phyloP scores from a whole-genome alignment of 2,329 filamentous ascomycete genomes.

The Colletotrichum sp. region DNA sequence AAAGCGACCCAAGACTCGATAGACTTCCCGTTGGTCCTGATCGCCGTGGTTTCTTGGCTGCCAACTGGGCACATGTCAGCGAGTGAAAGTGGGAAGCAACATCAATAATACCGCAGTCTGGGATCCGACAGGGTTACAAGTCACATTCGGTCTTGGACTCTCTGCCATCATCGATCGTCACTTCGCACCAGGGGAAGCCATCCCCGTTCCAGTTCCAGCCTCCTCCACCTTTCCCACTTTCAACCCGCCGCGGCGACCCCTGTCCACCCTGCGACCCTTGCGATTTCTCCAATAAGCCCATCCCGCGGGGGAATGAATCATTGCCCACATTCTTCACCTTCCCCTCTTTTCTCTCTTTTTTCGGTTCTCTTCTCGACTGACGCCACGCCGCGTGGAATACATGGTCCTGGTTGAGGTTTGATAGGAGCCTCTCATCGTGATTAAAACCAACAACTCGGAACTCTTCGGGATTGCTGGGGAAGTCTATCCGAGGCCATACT shows the following conservation, averaged over 20 bases:
- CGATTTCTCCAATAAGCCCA: slow-evolving; percentile 5
- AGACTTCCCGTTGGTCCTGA: slow-evolving; percentile 14
- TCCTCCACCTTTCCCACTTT: not conserved
- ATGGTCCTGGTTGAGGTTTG: not conserved
- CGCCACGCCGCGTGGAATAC: not conserved
- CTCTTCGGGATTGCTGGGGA: not conserved
- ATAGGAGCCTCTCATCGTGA: not conserved
- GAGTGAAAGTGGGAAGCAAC: not conserved
- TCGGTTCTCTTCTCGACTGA: not conserved
- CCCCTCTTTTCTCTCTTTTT: slow-evolving; percentile 11
- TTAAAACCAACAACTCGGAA: not conserved
- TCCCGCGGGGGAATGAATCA: not conserved
- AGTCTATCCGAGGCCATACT: not conserved
- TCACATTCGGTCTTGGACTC: not conserved
- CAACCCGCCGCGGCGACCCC: not conserved
- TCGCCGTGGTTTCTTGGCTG: not conserved
- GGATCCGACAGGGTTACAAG: not conserved
- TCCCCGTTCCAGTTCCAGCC: not conserved
- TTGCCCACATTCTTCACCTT: not conserved
- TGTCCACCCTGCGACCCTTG: not conserved
- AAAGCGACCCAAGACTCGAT: not conserved
- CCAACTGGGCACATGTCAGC: slow-evolving; percentile 14
- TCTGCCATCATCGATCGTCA: not conserved
- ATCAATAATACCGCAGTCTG: not conserved
- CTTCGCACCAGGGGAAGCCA: slow-evolving; percentile 1